Percentiles rank a stretch among this genome's conserved stretches.
Evolutionary conservation across 352 stramenopile species (phyloP).

Genomic region (Phytopythium vexans): DNA sequence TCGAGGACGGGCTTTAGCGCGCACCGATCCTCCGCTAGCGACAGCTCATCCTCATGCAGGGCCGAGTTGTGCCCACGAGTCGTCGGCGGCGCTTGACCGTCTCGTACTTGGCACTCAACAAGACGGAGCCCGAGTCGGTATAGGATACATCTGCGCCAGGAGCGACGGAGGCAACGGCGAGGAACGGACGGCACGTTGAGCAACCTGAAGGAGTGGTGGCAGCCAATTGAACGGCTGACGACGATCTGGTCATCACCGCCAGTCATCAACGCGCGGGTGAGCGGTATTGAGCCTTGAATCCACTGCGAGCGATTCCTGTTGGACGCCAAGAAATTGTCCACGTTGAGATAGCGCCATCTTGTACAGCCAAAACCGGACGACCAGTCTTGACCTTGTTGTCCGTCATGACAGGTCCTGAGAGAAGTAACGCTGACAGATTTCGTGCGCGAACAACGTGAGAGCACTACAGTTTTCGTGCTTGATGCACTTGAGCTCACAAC

Average conservation of each 20-base stretch:
- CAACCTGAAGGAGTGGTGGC: constrained; percentile 27
- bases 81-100: no score
- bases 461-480: no score
- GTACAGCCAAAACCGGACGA: no score
- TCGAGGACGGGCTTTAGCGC: constrained; percentile 34
- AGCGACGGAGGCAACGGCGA: not conserved
- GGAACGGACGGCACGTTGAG: not conserved
- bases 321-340: constrained; percentile 26
- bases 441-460: no score
- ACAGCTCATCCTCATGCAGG: not conserved
- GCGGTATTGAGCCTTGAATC: constrained; percentile 25
- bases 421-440: no score
- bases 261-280: constrained; percentile 6
- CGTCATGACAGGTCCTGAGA: no score
- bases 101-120: no score
- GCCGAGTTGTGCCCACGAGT: constrained; percentile 8
- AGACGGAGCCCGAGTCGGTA: no score
- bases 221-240: constrained; percentile 23
- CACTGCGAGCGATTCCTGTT: constrained; percentile 59
- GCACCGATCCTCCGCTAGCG: not conserved
- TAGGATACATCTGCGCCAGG: no score
- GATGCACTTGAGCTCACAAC: no score
- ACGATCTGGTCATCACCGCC: constrained; percentile 11
- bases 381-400: no score
- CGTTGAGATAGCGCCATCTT: constrained; percentile 8